Percentiles rank a stretch among this genome's conserved stretches.
Evolutionary conservation across 1,284 basidiomycete genomes (phyloP).

Genomic region (Cutaneotrichosporon daszewskae): DNA sequence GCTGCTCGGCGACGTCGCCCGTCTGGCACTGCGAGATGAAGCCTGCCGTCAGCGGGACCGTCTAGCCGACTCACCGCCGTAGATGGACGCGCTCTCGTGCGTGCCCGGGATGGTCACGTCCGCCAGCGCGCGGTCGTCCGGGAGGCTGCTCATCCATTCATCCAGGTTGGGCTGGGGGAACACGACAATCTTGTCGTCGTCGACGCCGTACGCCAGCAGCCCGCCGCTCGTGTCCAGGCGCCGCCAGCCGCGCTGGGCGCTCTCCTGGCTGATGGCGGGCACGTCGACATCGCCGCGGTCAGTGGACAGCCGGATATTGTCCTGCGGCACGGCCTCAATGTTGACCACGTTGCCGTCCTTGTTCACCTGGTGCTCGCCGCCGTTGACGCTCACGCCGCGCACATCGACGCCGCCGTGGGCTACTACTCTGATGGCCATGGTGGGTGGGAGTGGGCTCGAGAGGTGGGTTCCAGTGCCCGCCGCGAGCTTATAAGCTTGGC

Average conservation of each 20-base stretch:
- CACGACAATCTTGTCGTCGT: slow-evolving; percentile 13
- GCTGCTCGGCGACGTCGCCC: slow-evolving; percentile 38
- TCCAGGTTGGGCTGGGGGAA: slow-evolving; percentile 4
- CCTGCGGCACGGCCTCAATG: slow-evolving; percentile 3
- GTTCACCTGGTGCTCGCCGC: slow-evolving; percentile 5
- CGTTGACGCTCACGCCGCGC: slow-evolving; percentile 9
- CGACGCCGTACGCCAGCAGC: slow-evolving; percentile 11
- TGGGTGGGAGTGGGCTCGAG: too few relatives aligned
- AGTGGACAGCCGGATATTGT: slow-evolving; percentile 5
- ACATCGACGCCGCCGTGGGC: slow-evolving; percentile 14
- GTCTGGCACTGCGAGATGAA: slow-evolving; percentile 44
- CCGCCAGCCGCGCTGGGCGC: slow-evolving; percentile 13
- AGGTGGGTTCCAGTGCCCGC: too few relatives aligned
- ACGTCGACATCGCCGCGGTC: slow-evolving; percentile 6
- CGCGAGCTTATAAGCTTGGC: too few relatives aligned
- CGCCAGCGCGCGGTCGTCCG: slow-evolving; percentile 16
- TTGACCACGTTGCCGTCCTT: slow-evolving; percentile 10
- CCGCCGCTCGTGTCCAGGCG: slow-evolving; percentile 5
- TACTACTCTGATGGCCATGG: slow-evolving; percentile 12
- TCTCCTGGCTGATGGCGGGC: slow-evolving; percentile 2
- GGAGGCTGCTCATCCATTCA: slow-evolving; percentile 11
- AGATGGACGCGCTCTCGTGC: slow-evolving; percentile 12
- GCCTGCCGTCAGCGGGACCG: slow-evolving; percentile 1
- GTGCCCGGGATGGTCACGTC: slow-evolving; percentile 13
- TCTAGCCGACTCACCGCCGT: slow-evolving; percentile 9